Conservation (phyloP, 169 alveolate genomes). For the Plasmodium vivax region DNA sequence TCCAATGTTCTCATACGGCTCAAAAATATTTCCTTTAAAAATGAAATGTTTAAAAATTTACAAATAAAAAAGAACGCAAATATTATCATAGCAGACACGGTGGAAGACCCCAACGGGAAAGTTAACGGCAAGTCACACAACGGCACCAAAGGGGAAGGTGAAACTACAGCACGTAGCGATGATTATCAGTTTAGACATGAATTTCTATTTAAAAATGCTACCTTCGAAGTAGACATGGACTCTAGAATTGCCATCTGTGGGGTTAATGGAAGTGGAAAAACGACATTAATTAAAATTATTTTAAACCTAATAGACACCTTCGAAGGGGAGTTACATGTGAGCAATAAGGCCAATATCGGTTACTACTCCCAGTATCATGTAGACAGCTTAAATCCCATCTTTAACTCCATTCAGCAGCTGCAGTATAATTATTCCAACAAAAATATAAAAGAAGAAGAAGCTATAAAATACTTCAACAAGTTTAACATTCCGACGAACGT, state of each 20-base stretch:
- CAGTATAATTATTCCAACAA: slow-evolving; percentile 87
- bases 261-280: slow-evolving; percentile 98
- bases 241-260: slow-evolving; percentile 97
- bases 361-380: slow-evolving; percentile 97
- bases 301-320: slow-evolving; percentile 89
- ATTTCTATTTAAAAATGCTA: slow-evolving; percentile 77
- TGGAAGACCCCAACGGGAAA: slow-evolving; percentile 34
- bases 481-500: slow-evolving; percentile 96
- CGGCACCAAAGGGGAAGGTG: neutral
- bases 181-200: slow-evolving; percentile 75
- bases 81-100: slow-evolving; percentile 50
- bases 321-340: slow-evolving; percentile 93
- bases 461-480: slow-evolving; percentile 92
- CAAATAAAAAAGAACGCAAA: slow-evolving; percentile 42
- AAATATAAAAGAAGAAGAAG: slow-evolving; percentile 89
- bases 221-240: slow-evolving; percentile 80
- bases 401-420: slow-evolving; percentile 95
- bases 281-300: slow-evolving; percentile 94
- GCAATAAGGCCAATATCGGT: slow-evolving; percentile 94
- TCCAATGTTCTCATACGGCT: slow-evolving; percentile 88
- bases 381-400: slow-evolving; percentile 93
- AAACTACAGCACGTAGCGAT: neutral
- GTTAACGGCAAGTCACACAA: neutral
- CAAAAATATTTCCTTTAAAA: slow-evolving; percentile 79
- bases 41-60: slow-evolving; percentile 59